Evolutionary conservation across 2,329 filamentous ascomycete species (phyloP), one percentile per base, ranked within the genome.

Genomic region (Hymenotorrendiella dingleyae): DNA sequence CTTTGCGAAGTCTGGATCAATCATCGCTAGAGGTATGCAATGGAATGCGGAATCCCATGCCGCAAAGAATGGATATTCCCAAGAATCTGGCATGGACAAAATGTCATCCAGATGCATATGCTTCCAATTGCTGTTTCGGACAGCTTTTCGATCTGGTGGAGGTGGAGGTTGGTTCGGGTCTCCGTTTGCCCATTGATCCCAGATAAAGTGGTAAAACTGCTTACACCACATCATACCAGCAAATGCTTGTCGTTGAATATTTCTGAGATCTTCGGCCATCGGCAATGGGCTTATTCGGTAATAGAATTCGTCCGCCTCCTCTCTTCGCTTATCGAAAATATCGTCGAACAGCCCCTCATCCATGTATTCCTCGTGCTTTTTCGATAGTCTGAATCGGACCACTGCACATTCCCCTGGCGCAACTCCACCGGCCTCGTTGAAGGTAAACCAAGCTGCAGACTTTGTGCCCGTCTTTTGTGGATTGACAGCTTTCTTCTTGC

Each of bases 211-310:
- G 64, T 97, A 97, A 67, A 88, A 87, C 64, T 97, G 91, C 65
- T 97, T 97, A 50, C 85, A 94, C 91, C 91, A 97, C 75, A 97
- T 84, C 91, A 97, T 97, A 41, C 93, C 91, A 0, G 90, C 82
- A 53, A 96, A 85, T 4, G 91, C 93, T 64, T 96, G 90, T 54
- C 91, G 80, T 67, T 97, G 93, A 54, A 97, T 93, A 64, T 94
- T 96, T 54, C 90, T 83, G 46, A 96, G 73, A 60, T 97, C 91
- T 36, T 97, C 90, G 0, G 86, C 76, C 84, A 96, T 94, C 3
- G 90, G 91, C 28, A 96, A 73, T 3, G 91, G 91, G 65, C 88
- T 96, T 63, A 97, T 84, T 46, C 86, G 80, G 68, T 84, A 93
- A 70, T 94, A 97, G 64, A 97, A 97, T 48, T 97, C 90, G 61